These are phyloP conservation scores for Trypanosoma mega DNA, from an alignment of 208 protist genomes.

Conservation along the genomic window DNA sequence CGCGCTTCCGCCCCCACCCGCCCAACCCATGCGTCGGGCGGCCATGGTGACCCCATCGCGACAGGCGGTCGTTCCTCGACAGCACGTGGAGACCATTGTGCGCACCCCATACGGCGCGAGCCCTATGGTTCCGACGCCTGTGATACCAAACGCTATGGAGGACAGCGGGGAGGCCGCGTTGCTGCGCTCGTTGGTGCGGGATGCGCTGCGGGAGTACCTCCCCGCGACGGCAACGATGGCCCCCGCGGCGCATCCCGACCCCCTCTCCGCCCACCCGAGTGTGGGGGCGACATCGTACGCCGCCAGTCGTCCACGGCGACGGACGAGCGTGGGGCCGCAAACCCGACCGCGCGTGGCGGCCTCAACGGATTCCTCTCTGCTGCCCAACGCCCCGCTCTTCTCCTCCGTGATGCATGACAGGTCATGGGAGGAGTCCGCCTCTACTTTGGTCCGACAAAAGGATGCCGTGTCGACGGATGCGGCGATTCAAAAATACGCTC, in stretches of 20 bases:
- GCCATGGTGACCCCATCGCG: not conserved
- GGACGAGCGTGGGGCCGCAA: too few species aligned
- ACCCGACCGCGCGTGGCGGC: too few species aligned
- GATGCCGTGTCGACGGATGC: not conserved
- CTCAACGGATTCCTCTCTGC: slow-evolving; percentile 5
- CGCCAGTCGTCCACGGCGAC: too few species aligned
- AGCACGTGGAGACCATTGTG: slow-evolving; percentile 18
- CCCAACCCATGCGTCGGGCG: not conserved
- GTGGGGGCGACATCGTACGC: not conserved
- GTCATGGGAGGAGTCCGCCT: too few species aligned
- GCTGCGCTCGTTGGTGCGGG: slow-evolving; percentile 17
- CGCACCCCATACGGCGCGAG: not conserved
- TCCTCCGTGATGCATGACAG: slow-evolving; percentile 2
- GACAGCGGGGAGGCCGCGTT: slow-evolving; percentile 6
- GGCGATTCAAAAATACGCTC: not conserved
- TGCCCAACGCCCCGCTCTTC: slow-evolving; percentile 5
- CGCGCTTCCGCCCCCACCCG: not conserved
- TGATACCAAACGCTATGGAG: not conserved
- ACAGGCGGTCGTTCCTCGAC: not conserved
- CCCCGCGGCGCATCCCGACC: not conserved
- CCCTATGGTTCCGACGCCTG: not conserved
- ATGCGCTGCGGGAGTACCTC: slow-evolving; percentile 18
- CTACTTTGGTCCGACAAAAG: not conserved
- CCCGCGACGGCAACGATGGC: not conserved
- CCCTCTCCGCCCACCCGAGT: too few species aligned